Conservation (phyloP, 768 basidiomycete species). For the Lyophyllum atratum region DNA sequence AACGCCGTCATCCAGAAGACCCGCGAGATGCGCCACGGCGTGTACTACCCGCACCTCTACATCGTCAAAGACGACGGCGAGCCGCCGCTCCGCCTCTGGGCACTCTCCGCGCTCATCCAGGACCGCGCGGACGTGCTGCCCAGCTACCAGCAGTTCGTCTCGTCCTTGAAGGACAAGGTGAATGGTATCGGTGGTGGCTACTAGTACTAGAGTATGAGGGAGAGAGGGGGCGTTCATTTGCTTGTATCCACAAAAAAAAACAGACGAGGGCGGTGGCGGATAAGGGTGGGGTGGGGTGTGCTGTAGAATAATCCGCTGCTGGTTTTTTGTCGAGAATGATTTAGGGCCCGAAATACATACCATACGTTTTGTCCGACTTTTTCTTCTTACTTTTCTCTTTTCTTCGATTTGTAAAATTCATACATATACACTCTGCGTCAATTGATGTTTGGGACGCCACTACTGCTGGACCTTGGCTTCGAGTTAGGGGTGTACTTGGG, state of each 20-base stretch:
- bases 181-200: constrained; percentile 22
- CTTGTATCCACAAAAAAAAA: background rate
- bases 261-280: background rate
- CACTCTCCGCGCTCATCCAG: constrained; percentile 90
- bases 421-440: background rate
- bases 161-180: constrained; percentile 78
- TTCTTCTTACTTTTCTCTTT: background rate
- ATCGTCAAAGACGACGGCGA: constrained; percentile 99
- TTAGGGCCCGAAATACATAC: background rate
- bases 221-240: background rate
- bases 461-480: too few relatives aligned
- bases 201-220: constrained; percentile 11
- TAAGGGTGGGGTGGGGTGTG: too few relatives aligned
- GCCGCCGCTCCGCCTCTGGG: constrained; percentile 92
- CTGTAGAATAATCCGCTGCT: constrained; percentile 8
- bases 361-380: background rate
- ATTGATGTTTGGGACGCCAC: background rate
- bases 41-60: constrained; percentile 93
- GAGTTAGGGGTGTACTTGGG: too few relatives aligned
- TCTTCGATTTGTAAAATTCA: constrained; percentile 17
- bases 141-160: constrained; percentile 95
- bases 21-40: constrained; percentile 89
- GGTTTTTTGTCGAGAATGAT: background rate
- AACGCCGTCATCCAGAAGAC: constrained; percentile 94
- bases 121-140: constrained; percentile 94